These are phyloP conservation scores for Pichia manshurica DNA, from an alignment of 805 yeast species.

Conservation along the genomic window DNA sequence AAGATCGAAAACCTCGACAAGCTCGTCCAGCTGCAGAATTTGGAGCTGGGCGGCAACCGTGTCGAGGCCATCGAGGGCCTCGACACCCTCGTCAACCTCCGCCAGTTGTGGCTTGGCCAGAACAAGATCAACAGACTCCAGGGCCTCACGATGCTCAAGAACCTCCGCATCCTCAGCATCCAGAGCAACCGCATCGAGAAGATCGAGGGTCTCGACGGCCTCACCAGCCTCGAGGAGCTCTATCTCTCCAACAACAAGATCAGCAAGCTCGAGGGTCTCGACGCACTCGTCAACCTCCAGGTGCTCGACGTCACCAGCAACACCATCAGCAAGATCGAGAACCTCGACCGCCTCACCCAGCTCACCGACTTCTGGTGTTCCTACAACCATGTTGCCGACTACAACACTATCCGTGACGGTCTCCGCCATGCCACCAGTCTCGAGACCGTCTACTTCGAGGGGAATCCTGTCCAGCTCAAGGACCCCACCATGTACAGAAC, in stretches of 20 bases:
- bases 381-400: constrained; percentile 60
- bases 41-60: constrained; percentile 90
- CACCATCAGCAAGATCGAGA: constrained; percentile 52
- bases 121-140: constrained; percentile 64
- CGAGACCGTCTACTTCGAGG: constrained; percentile 90
- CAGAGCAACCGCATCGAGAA: constrained; percentile 79
- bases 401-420: constrained; percentile 62
- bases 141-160: constrained; percentile 52
- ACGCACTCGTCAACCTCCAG: constrained; percentile 56
- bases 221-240: constrained; percentile 72
- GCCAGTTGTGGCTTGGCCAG: constrained; percentile 89
- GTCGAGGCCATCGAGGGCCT: constrained; percentile 56
- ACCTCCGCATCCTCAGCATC: constrained; percentile 72
- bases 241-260: constrained; percentile 85
- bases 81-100: constrained; percentile 47
- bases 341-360: constrained; percentile 56
- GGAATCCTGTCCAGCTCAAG: constrained; percentile 74
- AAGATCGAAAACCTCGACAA: constrained; percentile 63
- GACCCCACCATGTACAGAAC: constrained; percentile 82
- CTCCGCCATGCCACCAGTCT: constrained; percentile 56
- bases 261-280: constrained; percentile 68
- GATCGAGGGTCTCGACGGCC: constrained; percentile 73
- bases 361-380: constrained; percentile 95
- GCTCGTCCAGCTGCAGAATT: constrained; percentile 50
- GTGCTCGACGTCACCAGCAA: constrained; percentile 83